Conservation (phyloP, 371 early-diverging fungal species). For the Ordospora pajunii region DNA sequence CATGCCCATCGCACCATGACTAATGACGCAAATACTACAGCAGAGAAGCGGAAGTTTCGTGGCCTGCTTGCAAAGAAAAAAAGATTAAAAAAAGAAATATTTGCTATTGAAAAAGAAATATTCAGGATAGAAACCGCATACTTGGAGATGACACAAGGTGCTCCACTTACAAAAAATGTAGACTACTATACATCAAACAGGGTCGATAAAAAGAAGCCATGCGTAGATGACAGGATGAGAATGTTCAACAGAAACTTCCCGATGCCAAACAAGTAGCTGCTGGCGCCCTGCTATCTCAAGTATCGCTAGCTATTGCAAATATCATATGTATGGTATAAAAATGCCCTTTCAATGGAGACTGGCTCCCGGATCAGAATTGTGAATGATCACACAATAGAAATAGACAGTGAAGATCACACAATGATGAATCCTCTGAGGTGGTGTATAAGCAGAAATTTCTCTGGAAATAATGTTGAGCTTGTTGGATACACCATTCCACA, state of each 20-base stretch:
- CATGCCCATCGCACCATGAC: neutral
- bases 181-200: conserved; percentile 32
- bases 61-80: conserved; percentile 20
- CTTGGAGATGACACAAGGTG: conserved; percentile 35
- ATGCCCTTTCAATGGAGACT: neutral
- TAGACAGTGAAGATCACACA: conserved; percentile 52
- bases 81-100: conserved; percentile 8
- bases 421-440: conserved; percentile 48
- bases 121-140: conserved; percentile 37
- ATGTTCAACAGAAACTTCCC: conserved; percentile 26
- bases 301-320: neutral
- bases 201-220: conserved; percentile 34
- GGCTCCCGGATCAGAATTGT: conserved; percentile 17
- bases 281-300: neutral
- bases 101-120: conserved; percentile 23
- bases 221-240: conserved; percentile 26
- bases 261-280: neutral
- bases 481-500: conserved; percentile 98
- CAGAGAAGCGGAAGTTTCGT: neutral
- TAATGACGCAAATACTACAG: neutral
- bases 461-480: conserved; percentile 72
- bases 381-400: conserved; percentile 27
- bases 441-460: conserved; percentile 23
- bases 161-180: conserved; percentile 21
- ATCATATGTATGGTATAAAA: neutral